These are phyloP conservation scores for Dentipellis sp. DNA, from an alignment of 768 basidiomycete genomes.

Conservation along the genomic window DNA sequence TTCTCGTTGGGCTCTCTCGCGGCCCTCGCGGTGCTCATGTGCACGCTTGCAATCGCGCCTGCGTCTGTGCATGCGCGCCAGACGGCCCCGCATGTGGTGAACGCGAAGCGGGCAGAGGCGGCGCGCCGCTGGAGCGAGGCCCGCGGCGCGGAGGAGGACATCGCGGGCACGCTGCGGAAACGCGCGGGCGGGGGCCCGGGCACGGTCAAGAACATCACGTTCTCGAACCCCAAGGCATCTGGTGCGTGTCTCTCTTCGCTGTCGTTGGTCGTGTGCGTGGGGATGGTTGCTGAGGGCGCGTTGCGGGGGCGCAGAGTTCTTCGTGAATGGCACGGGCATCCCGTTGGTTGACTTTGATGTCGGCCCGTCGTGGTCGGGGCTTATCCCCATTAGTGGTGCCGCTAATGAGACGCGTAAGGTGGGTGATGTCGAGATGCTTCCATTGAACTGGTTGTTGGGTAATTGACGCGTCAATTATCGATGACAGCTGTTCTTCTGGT, in stretches of 20 bases:
- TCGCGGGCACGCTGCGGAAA: neutral
- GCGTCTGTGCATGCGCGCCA: neutral
- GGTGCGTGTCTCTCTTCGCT: slow-evolving; percentile 26
- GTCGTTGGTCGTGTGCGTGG: neutral
- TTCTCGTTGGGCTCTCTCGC: too few relatives aligned
- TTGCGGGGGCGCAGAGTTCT: slow-evolving; percentile 41
- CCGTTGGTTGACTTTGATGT: slow-evolving; percentile 66
- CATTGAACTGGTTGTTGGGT: neutral
- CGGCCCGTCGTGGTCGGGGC: slow-evolving; percentile 68
- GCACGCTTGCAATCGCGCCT: too few relatives aligned
- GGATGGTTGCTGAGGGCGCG: neutral
- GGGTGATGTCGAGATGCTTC: neutral
- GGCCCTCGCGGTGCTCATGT: too few relatives aligned
- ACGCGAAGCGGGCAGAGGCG: slow-evolving; percentile 2
- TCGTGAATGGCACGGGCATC: slow-evolving; percentile 54
- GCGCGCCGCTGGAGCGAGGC: slow-evolving; percentile 2
- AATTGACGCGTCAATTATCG: neutral
- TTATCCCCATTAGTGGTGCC: slow-evolving; percentile 57
- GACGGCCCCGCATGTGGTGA: neutral
- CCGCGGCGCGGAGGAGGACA: neutral
- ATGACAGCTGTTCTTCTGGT: slow-evolving; percentile 4
- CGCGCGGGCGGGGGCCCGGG: neutral
- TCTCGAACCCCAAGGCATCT: slow-evolving; percentile 56
- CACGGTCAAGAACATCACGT: slow-evolving; percentile 56
- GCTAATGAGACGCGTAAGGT: slow-evolving; percentile 63